These are phyloP conservation scores for Mrakia hoshinonis DNA, from an alignment of 768 basidiomycete genomes.

Conservation along the genomic window DNA sequence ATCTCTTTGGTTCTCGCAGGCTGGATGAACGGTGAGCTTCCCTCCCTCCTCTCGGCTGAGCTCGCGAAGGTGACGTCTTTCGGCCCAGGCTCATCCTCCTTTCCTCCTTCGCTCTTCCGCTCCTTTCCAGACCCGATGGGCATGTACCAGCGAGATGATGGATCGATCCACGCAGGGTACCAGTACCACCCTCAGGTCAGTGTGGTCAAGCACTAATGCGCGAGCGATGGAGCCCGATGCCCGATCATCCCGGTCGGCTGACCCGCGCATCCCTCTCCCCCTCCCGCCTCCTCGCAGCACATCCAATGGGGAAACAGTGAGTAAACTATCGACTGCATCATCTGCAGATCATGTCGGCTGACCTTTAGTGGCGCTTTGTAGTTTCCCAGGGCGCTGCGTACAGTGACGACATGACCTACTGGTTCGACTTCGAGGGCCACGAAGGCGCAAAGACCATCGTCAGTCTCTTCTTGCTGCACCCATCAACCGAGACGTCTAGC, in stretches of 20 bases:
- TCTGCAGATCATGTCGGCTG: neutral
- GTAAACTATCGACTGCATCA: neutral
- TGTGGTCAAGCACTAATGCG: neutral
- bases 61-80: neutral
- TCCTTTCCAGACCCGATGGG: slow-evolving; percentile 25
- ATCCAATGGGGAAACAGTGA: slow-evolving; percentile 30
- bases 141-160: slow-evolving; percentile 30
- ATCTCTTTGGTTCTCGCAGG: no score
- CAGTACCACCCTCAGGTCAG: slow-evolving; percentile 31
- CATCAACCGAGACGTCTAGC: neutral
- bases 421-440: slow-evolving; percentile 19
- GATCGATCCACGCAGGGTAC: slow-evolving; percentile 31
- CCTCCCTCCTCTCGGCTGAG: neutral
- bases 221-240: neutral
- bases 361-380: no score
- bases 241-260: neutral
- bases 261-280: neutral
- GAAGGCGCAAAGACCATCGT: slow-evolving; percentile 29
- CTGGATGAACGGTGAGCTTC: slow-evolving; percentile 31
- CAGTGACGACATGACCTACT: slow-evolving; percentile 15
- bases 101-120: neutral
- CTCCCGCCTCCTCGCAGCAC: slow-evolving; percentile 17
- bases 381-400: slow-evolving; percentile 20
- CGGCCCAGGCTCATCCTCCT: neutral
- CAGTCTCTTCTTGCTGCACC: neutral